phyloP scores from a whole-genome alignment of 2,329 filamentous ascomycete genomes.

The Ophiostoma angusticollis region DNA sequence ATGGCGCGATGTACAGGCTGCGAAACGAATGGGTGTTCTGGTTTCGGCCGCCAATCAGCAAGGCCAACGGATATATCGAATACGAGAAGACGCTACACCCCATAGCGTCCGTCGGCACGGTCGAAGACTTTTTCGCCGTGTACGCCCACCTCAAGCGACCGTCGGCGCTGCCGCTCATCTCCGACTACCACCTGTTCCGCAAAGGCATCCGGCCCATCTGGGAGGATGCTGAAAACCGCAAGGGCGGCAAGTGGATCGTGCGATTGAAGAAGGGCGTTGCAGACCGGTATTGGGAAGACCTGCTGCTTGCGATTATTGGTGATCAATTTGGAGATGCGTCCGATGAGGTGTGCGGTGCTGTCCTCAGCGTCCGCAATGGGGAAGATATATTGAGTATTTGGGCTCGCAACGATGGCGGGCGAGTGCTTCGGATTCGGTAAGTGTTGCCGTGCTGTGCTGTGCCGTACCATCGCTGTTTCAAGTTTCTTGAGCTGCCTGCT shows the following conservation, averaged over 20 bases:
- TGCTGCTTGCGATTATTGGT: constrained; percentile 79
- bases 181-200: constrained; percentile 97
- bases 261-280: constrained; percentile 93
- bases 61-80: constrained; percentile 74
- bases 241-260: constrained; percentile 95
- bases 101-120: constrained; percentile 68
- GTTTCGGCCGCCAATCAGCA: constrained; percentile 92
- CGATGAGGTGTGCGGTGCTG: constrained; percentile 89
- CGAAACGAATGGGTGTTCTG: constrained; percentile 91
- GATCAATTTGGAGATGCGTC: constrained; percentile 88
- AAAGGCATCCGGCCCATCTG: constrained; percentile 93
- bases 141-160: constrained; percentile 85
- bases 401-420: constrained; percentile 85
- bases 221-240: constrained; percentile 96
- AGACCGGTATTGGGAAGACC: constrained; percentile 93
- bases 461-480: constrained; percentile 3
- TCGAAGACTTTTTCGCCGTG: constrained; percentile 82
- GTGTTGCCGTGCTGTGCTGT: constrained; percentile 22
- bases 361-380: constrained; percentile 85
- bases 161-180: constrained; percentile 76
- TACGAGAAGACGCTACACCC: constrained; percentile 94
- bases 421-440: constrained; percentile 92
- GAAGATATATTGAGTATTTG: constrained; percentile 97
- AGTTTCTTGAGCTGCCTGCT: background rate
- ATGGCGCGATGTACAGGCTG: constrained; percentile 41